Percentiles rank a stretch among this genome's conserved stretches.
These are phyloP conservation scores for Boletus patriciae DNA, from an alignment of 768 basidiomycete genomes.

Conservation along the genomic window DNA sequence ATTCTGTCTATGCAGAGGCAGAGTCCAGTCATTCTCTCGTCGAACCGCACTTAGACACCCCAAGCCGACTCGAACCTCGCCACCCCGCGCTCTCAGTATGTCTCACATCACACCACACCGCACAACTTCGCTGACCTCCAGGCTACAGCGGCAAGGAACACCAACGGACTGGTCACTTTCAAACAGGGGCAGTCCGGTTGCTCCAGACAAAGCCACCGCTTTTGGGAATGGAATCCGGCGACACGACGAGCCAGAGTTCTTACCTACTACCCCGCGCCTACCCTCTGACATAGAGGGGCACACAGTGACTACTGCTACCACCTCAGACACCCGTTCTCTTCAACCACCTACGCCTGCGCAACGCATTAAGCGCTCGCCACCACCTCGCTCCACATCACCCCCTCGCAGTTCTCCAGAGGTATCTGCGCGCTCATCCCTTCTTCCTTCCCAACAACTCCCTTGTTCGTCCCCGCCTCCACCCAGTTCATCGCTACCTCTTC, in stretches of 20 bases:
- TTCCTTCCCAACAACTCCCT: constrained; percentile 2
- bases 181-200: constrained; percentile 17
- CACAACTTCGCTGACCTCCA: constrained; percentile 10
- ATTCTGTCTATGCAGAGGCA: constrained; percentile 5
- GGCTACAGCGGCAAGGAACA: constrained; percentile 19
- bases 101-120: constrained; percentile 1
- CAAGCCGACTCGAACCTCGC: not conserved
- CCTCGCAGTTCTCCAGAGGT: constrained; percentile 10
- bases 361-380: constrained; percentile 11
- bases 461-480: constrained; percentile 14
- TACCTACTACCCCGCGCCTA: not conserved
- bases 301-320: not conserved
- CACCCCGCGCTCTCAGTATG: not conserved
- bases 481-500: constrained; percentile 14
- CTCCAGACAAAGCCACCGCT: not conserved
- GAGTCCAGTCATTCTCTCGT: not conserved
- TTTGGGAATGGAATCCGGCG: not conserved
- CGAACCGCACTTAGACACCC: not conserved
- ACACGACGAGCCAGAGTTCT: not conserved
- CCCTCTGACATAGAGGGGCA: constrained; percentile 18
- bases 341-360: constrained; percentile 34
- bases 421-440: not conserved
- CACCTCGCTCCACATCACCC: constrained; percentile 4
- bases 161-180: constrained; percentile 36
- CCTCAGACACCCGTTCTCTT: constrained; percentile 14